Conservation (phyloP, 495 filamentous ascomycete species). For the Penicillium maclennaniae region DNA sequence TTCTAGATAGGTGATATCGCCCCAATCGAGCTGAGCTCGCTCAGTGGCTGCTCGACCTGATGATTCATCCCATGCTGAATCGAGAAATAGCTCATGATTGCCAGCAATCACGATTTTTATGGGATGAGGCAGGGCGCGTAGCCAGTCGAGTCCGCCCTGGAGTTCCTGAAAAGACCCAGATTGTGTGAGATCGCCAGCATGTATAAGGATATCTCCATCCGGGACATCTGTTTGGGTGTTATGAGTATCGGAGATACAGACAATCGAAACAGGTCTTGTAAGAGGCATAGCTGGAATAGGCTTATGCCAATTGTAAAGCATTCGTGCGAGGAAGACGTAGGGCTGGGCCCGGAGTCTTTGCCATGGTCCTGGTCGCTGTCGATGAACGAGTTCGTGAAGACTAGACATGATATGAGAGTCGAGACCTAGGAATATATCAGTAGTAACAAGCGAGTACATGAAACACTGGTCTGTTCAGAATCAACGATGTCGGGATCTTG, state of each 20-base stretch:
- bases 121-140: slow-evolving; percentile 53
- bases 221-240: slow-evolving; percentile 55
- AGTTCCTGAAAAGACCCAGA: slow-evolving; percentile 57
- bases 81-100: slow-evolving; percentile 69
- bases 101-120: slow-evolving; percentile 68
- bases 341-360: slow-evolving; percentile 13
- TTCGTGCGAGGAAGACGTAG: slow-evolving; percentile 17
- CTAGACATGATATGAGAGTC: slow-evolving; percentile 9
- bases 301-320: slow-evolving; percentile 15
- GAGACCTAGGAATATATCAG: not conserved
- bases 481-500: not conserved
- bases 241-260: slow-evolving; percentile 76
- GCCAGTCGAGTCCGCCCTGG: slow-evolving; percentile 61
- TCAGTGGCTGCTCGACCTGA: slow-evolving; percentile 5
- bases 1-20: slow-evolving; percentile 49
- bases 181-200: slow-evolving; percentile 71
- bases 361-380: slow-evolving; percentile 17
- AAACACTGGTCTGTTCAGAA: not conserved
- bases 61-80: slow-evolving; percentile 32
- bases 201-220: slow-evolving; percentile 68
- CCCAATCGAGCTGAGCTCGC: slow-evolving; percentile 36
- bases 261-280: slow-evolving; percentile 12
- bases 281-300: slow-evolving; percentile 13
- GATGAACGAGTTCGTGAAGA: slow-evolving; percentile 11
- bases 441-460: not conserved